A percentile compares a stretch with the other conserved stretches of the same genome.
phyloP scores from a whole-genome alignment of 164 flowering plant species.

The Buxus sempervirens region DNA sequence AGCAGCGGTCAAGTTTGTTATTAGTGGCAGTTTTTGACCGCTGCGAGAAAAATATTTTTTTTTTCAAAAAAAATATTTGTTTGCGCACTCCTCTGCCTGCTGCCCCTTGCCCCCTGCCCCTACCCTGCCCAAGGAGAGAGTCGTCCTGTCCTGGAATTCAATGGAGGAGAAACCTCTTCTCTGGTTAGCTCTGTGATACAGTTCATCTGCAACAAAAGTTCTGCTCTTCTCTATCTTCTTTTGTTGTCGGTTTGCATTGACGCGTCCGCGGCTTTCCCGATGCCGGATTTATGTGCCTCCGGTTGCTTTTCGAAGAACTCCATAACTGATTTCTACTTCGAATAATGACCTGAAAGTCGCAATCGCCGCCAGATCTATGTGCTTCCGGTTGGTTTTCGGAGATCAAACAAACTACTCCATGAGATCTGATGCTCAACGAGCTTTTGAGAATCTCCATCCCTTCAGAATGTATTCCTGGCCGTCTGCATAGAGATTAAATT shows the following conservation, averaged over 20 bases:
- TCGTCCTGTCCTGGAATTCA: constrained; percentile 91
- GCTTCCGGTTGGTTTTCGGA: constrained; percentile 22
- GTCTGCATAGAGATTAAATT: constrained; percentile 77
- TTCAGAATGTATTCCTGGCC: constrained; percentile 93
- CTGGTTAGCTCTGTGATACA: constrained; percentile 45
- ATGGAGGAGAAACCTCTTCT: constrained; percentile 83
- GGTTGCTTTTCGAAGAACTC: constrained; percentile 54
- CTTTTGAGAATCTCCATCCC: constrained; percentile 64
- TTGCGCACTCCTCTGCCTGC: too few relatives aligned
- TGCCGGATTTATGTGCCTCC: too few relatives aligned
- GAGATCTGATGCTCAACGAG: constrained; percentile 16
- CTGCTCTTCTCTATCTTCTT: constrained; percentile 31
- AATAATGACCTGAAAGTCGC: constrained; percentile 29
- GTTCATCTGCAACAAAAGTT: constrained; percentile 9
- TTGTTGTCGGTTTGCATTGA: constrained; percentile 80
- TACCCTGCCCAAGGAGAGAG: too few relatives aligned
- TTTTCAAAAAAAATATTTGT: too few relatives aligned
- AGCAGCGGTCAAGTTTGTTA: too few relatives aligned
- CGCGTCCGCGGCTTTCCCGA: constrained; percentile 58
- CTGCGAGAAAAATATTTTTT: too few relatives aligned
- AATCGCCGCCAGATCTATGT: constrained; percentile 16
- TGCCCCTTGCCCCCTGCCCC: too few relatives aligned
- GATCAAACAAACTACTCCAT: constrained; percentile 27
- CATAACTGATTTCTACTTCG: constrained; percentile 78
- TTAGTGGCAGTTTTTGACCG: too few relatives aligned